These are phyloP conservation scores for Alternaria alternata DNA, from an alignment of 2,329 filamentous ascomycete species.

Conservation along the genomic window DNA sequence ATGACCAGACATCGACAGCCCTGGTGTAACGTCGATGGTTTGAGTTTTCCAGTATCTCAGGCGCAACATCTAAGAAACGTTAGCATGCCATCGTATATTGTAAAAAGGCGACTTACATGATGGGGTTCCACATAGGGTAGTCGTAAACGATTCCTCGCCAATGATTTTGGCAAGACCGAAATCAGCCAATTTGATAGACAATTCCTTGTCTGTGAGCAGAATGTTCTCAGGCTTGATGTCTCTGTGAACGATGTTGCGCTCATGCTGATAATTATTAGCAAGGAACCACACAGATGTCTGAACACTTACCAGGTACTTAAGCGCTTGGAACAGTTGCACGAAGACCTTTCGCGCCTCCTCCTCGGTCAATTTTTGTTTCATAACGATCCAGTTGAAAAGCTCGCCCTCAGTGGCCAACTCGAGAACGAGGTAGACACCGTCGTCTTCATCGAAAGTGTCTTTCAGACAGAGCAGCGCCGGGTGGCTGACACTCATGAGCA, in stretches of 20 bases:
- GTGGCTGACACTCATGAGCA: conserved; percentile 96
- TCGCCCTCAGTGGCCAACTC: conserved; percentile 93
- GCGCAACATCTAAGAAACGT: conserved; percentile 74
- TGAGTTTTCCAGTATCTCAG: conserved; percentile 87
- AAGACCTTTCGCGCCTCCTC: conserved; percentile 86
- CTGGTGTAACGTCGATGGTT: conserved; percentile 89
- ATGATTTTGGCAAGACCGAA: conserved; percentile 99
- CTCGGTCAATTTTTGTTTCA: conserved; percentile 87
- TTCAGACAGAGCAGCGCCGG: conserved; percentile 92
- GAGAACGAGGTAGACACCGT: conserved; percentile 88
- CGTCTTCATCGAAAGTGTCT: conserved; percentile 90
- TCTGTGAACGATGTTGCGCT: conserved; percentile 94
- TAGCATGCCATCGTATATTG: conserved; percentile 18
- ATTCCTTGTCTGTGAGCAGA: conserved; percentile 80
- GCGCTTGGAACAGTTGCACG: conserved; percentile 86
- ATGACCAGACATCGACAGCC: conserved; percentile 94
- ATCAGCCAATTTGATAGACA: conserved; percentile 91
- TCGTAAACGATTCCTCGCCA: conserved; percentile 97
- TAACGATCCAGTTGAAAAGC: conserved; percentile 93
- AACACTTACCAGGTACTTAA: conserved; percentile 86
- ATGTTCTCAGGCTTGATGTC: conserved; percentile 99
- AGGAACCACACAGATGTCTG: background rate
- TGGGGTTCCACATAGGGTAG: conserved; percentile 93
- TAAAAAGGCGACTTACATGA: conserved; percentile 64
- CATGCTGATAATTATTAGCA: conserved; percentile 70